These are phyloP conservation scores for Microdochium nivale DNA, from an alignment of 2,329 filamentous ascomycete genomes.

Conservation along the genomic window DNA sequence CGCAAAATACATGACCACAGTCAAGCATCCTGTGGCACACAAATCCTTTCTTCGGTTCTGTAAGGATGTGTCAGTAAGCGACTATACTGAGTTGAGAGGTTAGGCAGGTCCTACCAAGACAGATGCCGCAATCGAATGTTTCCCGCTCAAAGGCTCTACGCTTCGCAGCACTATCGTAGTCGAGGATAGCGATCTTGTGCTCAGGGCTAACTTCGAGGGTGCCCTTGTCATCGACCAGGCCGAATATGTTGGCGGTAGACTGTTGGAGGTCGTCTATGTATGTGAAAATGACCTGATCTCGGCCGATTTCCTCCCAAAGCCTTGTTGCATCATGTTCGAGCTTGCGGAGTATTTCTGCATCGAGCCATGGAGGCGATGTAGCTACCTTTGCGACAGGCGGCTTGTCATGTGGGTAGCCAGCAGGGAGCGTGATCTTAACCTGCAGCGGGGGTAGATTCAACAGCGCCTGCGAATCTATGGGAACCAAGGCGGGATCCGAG, in stretches of 20 bases:
- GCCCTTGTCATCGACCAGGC: constrained; percentile 38
- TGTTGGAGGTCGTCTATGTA: constrained; percentile 58
- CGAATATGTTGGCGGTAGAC: constrained; percentile 52
- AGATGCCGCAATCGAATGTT: constrained; percentile 83
- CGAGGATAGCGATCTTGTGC: constrained; percentile 63
- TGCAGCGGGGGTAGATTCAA: constrained; percentile 50
- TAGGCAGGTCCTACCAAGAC: constrained; percentile 45
- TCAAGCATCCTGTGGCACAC: constrained; percentile 73
- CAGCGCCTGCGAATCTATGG: constrained; percentile 36
- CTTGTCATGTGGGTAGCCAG: constrained; percentile 45
- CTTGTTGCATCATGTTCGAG: constrained; percentile 41
- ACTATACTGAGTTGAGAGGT: not conserved
- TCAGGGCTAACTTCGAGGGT: constrained; percentile 43
- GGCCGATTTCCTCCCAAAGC: constrained; percentile 56
- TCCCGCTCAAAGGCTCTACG: constrained; percentile 69
- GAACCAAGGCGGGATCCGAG: constrained; percentile 4
- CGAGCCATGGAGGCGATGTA: constrained; percentile 50
- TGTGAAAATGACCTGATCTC: constrained; percentile 48
- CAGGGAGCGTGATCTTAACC: constrained; percentile 44
- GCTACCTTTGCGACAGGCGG: constrained; percentile 43
- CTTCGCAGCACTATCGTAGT: constrained; percentile 69
- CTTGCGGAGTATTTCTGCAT: constrained; percentile 32
- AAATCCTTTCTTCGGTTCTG: constrained; percentile 81
- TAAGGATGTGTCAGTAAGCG: constrained; percentile 9
- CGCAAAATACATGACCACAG: constrained; percentile 88